Evolutionary conservation across 1,284 basidiomycete species (phyloP).

Genomic region (Cryptococcus sp.): DNA sequence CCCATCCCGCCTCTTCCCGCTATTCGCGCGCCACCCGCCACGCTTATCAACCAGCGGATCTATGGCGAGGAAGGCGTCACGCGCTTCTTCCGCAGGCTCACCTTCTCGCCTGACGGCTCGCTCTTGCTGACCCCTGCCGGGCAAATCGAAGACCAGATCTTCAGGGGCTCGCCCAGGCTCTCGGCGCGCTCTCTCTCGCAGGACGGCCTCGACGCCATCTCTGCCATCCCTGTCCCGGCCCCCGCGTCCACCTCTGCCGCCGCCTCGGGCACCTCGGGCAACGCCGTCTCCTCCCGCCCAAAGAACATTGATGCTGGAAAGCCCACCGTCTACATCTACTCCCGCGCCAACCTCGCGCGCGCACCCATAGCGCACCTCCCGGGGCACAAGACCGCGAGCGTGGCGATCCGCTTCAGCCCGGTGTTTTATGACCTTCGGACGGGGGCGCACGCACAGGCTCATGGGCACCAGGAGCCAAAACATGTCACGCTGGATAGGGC

Average conservation of each 20-base stretch:
- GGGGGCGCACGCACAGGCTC: slow-evolving; percentile 53
- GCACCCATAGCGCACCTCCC: slow-evolving; percentile 91
- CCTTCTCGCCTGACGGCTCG: slow-evolving; percentile 92
- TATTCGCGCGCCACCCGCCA: slow-evolving; percentile 57
- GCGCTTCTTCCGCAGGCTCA: slow-evolving; percentile 90
- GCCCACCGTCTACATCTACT: slow-evolving; percentile 88
- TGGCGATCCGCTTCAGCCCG: slow-evolving; percentile 91
- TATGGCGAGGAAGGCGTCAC: slow-evolving; percentile 96
- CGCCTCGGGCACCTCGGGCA: slow-evolving; percentile 5
- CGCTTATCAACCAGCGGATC: slow-evolving; percentile 57
- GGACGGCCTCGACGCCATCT: slow-evolving; percentile 27
- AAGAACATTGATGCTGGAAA: slow-evolving; percentile 54
- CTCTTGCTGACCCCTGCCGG: slow-evolving; percentile 92
- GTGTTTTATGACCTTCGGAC: slow-evolving; percentile 82
- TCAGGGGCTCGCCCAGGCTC: slow-evolving; percentile 52
- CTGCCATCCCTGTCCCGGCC: slow-evolving; percentile 10
- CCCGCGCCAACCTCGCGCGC: slow-evolving; percentile 84
- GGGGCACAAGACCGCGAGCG: slow-evolving; percentile 91
- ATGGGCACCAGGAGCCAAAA: slow-evolving; percentile 52
- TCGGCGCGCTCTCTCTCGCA: slow-evolving; percentile 40
- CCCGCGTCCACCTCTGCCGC: slow-evolving; percentile 17
- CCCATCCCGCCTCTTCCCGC: slow-evolving; percentile 87
- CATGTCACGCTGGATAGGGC: slow-evolving; percentile 68
- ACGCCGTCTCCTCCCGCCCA: slow-evolving; percentile 21
- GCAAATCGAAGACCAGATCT: slow-evolving; percentile 85